These are phyloP conservation scores for Salinomyces thailandicus DNA, from an alignment of 2,329 filamentous ascomycete genomes.

Conservation along the genomic window DNA sequence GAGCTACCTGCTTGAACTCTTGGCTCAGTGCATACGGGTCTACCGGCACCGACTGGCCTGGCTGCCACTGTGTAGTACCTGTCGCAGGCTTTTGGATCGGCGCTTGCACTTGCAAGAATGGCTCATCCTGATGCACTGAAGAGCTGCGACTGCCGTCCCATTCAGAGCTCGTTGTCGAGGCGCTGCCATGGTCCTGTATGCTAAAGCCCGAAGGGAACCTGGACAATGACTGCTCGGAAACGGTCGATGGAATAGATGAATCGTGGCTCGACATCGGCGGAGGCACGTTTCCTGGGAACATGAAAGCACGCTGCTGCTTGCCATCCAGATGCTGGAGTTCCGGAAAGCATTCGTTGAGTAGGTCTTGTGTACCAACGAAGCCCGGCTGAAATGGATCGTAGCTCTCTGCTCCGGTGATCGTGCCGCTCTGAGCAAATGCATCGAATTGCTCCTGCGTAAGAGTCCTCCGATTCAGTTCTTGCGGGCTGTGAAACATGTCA, in stretches of 20 bases:
- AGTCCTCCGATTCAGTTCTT: conserved; percentile 26
- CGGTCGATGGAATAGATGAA: conserved; percentile 18
- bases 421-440: conserved; percentile 21
- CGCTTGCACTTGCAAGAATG: conserved; percentile 8
- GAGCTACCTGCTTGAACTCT: conserved; percentile 23
- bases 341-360: conserved; percentile 14
- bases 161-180: conserved; percentile 21
- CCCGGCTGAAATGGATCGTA: conserved; percentile 10
- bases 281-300: conserved; percentile 11
- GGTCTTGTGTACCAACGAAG: conserved; percentile 11
- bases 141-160: conserved; percentile 25
- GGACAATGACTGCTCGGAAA: conserved; percentile 16
- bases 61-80: conserved; percentile 24
- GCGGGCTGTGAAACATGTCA: conserved; percentile 23
- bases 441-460: conserved; percentile 29
- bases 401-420: conserved; percentile 6
- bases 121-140: conserved; percentile 14
- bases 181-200: conserved; percentile 14
- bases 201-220: conserved; percentile 15
- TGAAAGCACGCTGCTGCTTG: conserved; percentile 14
- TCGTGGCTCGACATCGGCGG: conserved; percentile 19
- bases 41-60: conserved; percentile 28
- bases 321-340: conserved; percentile 14
- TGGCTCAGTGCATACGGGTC: conserved; percentile 24
- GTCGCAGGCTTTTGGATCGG: conserved; percentile 8